Conservation (phyloP, 495 filamentous ascomycete genomes). For the Eremomyces bilateralis region DNA sequence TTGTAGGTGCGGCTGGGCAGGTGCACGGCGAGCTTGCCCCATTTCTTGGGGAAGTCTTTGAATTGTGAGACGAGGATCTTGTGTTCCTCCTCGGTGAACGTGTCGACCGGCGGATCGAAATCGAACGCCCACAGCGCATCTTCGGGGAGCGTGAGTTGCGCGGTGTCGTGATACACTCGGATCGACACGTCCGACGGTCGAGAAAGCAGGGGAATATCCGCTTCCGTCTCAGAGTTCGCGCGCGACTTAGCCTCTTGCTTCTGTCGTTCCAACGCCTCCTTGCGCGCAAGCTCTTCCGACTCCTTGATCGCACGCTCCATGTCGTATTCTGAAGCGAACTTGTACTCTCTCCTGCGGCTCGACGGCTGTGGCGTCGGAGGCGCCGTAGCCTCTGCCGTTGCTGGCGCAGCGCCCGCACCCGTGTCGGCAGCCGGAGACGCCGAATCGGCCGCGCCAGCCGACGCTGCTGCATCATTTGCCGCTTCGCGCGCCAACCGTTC, state of each 20-base stretch:
- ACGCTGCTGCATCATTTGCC: too few species aligned
- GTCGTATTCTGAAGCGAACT: constrained; percentile 52
- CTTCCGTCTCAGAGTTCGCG: constrained; percentile 64
- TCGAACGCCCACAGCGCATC: constrained; percentile 48
- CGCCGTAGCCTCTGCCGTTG: constrained; percentile 1
- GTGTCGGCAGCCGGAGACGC: background rate
- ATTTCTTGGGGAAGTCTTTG: constrained; percentile 69
- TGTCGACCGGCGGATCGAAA: constrained; percentile 53
- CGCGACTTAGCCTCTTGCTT: constrained; percentile 46
- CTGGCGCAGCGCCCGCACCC: constrained; percentile 6
- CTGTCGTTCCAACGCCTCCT: constrained; percentile 48
- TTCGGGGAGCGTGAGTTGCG: constrained; percentile 43
- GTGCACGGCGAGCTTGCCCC: constrained; percentile 64
- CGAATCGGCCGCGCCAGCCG: background rate
- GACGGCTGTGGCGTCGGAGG: background rate
- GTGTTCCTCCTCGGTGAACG: constrained; percentile 65
- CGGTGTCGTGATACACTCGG: constrained; percentile 42
- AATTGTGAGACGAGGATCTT: constrained; percentile 59
- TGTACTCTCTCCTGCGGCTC: constrained; percentile 36
- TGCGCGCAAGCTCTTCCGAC: constrained; percentile 54
- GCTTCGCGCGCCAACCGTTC: too few species aligned
- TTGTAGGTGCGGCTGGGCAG: constrained; percentile 54
- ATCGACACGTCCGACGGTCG: constrained; percentile 12
- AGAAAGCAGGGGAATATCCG: constrained; percentile 61
- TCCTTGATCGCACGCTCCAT: constrained; percentile 54